Evolutionary conservation across 768 basidiomycete species (phyloP).

Genomic region (Rhodotorula sphaerocarpa): DNA sequence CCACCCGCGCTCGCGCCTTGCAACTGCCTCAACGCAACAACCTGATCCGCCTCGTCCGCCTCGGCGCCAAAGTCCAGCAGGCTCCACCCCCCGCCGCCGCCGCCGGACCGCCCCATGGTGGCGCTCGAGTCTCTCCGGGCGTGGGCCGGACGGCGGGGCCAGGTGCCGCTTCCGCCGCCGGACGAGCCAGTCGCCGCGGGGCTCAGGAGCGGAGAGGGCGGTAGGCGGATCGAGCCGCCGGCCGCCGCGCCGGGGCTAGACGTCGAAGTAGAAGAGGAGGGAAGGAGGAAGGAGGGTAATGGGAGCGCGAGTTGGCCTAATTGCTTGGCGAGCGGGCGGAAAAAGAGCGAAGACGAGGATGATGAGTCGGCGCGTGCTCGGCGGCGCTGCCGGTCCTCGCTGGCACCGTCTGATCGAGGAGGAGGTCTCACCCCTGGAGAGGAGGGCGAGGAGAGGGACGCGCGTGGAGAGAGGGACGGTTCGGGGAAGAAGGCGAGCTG

Average conservation of each 20-base stretch:
- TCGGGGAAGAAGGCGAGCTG: constrained; percentile 29
- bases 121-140: background rate
- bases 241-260: background rate
- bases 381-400: no score
- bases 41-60: constrained; percentile 2
- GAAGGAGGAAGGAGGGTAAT: background rate
- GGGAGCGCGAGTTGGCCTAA: background rate
- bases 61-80: constrained; percentile 15
- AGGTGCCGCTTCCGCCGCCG: no score
- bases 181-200: background rate
- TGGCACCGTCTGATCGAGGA: background rate
- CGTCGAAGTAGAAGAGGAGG: background rate
- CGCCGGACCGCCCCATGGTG: no score
- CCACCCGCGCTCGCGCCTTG: no score
- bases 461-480: background rate
- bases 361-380: no score
- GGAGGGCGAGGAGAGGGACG: background rate
- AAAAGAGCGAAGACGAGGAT: constrained; percentile 6
- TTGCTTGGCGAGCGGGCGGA: constrained; percentile 14
- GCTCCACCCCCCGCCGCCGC: background rate
- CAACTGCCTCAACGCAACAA: no score
- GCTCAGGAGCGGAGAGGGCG: background rate
- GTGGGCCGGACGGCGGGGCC: background rate
- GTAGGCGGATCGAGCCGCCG: background rate
- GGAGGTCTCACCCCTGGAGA: background rate